A percentile compares a stretch with the other conserved stretches of the same genome.
Conservation (phyloP, 116 monocot species). For the Dioscorea cayenensis region DNA sequence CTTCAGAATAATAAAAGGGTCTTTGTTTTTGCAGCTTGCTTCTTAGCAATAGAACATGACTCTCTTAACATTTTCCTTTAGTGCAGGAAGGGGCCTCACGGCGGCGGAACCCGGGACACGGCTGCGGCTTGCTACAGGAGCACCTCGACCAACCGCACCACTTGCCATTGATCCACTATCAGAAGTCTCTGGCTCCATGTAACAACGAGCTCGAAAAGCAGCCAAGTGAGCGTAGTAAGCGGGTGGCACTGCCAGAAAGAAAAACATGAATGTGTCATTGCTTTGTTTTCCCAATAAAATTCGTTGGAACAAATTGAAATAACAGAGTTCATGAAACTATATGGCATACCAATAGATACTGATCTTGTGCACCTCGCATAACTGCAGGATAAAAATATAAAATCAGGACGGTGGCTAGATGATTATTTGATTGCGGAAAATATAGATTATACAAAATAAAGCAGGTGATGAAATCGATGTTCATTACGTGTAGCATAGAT, state of each 20-base stretch:
- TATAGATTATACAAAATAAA: not conserved
- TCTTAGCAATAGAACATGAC: not conserved
- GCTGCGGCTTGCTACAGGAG: not conserved
- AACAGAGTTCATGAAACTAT: not conserved
- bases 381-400: conserved; percentile 14
- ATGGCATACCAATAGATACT: conserved; percentile 60
- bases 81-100: not conserved
- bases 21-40: not conserved
- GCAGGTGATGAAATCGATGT: not conserved
- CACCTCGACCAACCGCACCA: not conserved
- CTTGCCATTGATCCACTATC: conserved; percentile 2
- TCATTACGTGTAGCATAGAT: conserved; percentile 81
- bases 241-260: not conserved
- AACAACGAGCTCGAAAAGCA: not conserved
- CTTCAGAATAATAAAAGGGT: no score
- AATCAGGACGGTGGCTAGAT: not conserved
- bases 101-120: not conserved
- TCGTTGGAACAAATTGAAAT: not conserved
- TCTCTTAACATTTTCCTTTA: not conserved
- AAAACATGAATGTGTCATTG: not conserved
- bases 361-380: conserved; percentile 85
- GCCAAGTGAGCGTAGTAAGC: not conserved
- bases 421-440: not conserved
- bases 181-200: not conserved
- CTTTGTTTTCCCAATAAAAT: not conserved